Evolutionary conservation across 169 alveolate species (phyloP).

Genomic region (Sarcocystis neurona): DNA sequence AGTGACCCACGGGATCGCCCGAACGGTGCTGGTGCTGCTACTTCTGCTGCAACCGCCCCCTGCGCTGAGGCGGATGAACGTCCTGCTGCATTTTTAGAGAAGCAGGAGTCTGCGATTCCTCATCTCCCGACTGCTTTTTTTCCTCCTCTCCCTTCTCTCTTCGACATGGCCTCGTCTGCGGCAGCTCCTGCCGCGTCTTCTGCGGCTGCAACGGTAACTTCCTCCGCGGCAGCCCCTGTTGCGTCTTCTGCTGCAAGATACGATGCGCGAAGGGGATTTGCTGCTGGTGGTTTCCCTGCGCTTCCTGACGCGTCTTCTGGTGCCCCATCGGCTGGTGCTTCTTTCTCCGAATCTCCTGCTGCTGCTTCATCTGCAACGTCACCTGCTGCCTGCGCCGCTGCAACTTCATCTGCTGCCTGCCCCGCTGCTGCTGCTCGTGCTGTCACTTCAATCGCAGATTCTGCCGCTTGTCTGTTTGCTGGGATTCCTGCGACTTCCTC

Average conservation of each 20-base stretch:
- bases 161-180: constrained; percentile 9
- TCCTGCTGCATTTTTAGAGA: too few species aligned
- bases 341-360: background rate
- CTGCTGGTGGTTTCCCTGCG: background rate
- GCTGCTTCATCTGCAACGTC: background rate
- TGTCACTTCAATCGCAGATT: too few species aligned
- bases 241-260: background rate
- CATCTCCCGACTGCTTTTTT: background rate
- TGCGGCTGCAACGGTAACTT: background rate
- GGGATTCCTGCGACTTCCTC: too few species aligned
- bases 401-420: background rate
- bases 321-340: background rate
- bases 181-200: background rate
- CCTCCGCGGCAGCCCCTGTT: background rate
- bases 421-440: background rate
- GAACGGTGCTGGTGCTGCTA: too few species aligned
- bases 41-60: too few species aligned
- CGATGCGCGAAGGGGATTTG: background rate
- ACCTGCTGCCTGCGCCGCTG: background rate
- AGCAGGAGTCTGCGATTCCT: too few species aligned
- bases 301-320: background rate
- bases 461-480: too few species aligned
- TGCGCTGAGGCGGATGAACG: too few species aligned
- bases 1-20: too few species aligned
- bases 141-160: background rate